Percentiles rank a stretch among this genome's conserved stretches.
These are phyloP conservation scores for Leucogyrophana mollusca DNA, from an alignment of 768 basidiomycete genomes.

Conservation along the genomic window DNA sequence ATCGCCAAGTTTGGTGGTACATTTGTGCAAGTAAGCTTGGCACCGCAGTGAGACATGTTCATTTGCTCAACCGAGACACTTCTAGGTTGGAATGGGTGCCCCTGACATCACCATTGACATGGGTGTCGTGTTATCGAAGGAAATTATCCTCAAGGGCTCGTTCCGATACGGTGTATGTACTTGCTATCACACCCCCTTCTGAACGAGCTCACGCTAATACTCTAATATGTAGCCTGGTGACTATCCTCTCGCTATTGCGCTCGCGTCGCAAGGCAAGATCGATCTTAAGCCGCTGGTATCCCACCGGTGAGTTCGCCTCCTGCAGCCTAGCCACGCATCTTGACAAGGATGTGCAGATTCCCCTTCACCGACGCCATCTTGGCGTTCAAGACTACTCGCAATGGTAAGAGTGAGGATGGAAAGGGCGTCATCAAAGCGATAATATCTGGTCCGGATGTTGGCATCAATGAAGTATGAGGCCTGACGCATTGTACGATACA, in stretches of 20 bases:
- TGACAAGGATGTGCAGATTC: conserved; percentile 45
- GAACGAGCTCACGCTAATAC: conserved; percentile 1
- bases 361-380: conserved; percentile 71
- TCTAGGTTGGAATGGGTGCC: conserved; percentile 83
- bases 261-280: conserved; percentile 79
- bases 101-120: conserved; percentile 76
- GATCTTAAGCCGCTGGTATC: conserved; percentile 88
- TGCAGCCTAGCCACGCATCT: background rate
- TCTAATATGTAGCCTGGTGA: conserved; percentile 73
- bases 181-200: background rate
- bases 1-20: conserved; percentile 77
- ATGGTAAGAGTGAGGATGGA: conserved; percentile 83
- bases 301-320: conserved; percentile 56
- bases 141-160: conserved; percentile 82
- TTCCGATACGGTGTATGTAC: conserved; percentile 81
- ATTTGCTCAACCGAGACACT: conserved; percentile 5
- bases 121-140: conserved; percentile 67
- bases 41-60: background rate
- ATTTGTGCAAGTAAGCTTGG: conserved; percentile 55
- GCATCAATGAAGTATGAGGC: conserved; percentile 39
- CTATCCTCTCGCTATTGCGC: conserved; percentile 81
- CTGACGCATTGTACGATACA: background rate
- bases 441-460: conserved; percentile 76
- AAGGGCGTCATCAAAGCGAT: conserved; percentile 88
- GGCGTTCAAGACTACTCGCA: conserved; percentile 81